Evolutionary conservation across 768 basidiomycete species (phyloP).

Genomic region (Suillus cothurnatus): DNA sequence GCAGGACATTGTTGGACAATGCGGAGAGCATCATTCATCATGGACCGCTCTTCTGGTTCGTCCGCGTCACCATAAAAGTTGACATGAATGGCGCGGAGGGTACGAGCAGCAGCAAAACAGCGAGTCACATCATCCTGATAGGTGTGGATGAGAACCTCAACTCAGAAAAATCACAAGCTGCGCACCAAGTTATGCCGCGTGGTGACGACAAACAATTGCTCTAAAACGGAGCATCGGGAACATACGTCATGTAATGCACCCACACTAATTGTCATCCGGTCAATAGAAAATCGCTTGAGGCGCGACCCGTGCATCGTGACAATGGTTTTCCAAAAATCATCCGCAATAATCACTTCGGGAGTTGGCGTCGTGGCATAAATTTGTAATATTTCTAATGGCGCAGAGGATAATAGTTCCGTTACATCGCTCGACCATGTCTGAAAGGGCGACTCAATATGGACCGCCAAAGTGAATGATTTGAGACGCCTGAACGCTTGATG

Average conservation of each 20-base stretch:
- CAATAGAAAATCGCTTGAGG: conserved; percentile 60
- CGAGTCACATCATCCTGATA: conserved; percentile 23
- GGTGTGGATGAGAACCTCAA: background rate
- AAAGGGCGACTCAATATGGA: conserved; percentile 39
- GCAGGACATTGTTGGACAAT: conserved; percentile 54
- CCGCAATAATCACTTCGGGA: conserved; percentile 41
- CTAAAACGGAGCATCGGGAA: conserved; percentile 49
- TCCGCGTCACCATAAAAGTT: conserved; percentile 43
- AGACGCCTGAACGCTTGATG: conserved; percentile 44
- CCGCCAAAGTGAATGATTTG: conserved; percentile 59
- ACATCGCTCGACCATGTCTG: conserved; percentile 49
- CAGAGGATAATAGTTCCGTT: conserved; percentile 41
- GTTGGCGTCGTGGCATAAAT: conserved; percentile 55
- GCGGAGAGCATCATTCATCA: conserved; percentile 40
- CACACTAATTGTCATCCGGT: conserved; percentile 60
- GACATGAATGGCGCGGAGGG: conserved; percentile 61
- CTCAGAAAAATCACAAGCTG: background rate
- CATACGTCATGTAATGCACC: conserved; percentile 57
- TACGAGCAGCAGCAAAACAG: conserved; percentile 46
- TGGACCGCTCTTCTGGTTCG: conserved; percentile 18
- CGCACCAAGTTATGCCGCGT: conserved; percentile 50
- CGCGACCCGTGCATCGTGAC: conserved; percentile 51
- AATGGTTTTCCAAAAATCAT: conserved; percentile 54
- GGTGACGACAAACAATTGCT: conserved; percentile 66
- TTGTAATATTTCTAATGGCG: conserved; percentile 63